Percentiles rank a stretch among this genome's conserved stretches.
Evolutionary conservation across 2,329 filamentous ascomycete genomes (phyloP).

Genomic region (Rhytidhysteron rufulum): DNA sequence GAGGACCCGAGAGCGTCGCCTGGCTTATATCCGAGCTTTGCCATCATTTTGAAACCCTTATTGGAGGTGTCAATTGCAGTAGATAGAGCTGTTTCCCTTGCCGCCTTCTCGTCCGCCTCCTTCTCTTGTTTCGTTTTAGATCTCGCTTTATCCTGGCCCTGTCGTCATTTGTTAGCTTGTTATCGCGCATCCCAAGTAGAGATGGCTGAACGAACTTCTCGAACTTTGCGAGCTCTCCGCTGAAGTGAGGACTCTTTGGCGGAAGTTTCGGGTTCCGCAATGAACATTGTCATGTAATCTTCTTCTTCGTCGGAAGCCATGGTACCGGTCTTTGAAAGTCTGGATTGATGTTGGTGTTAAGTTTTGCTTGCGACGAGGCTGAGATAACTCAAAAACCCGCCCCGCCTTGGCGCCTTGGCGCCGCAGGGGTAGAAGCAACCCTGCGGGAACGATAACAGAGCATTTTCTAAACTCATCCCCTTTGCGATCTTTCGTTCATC

Average conservation of each 20-base stretch:
- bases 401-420: too few species aligned
- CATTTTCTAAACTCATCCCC: too few species aligned
- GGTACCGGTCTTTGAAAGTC: neutral
- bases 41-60: conserved; percentile 96
- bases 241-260: conserved; percentile 61
- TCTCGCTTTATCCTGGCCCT: conserved; percentile 27
- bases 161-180: neutral
- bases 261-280: conserved; percentile 59
- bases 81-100: conserved; percentile 71
- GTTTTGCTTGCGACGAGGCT: too few species aligned
- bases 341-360: too few species aligned
- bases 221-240: conserved; percentile 51
- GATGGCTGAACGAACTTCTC: conserved; percentile 37
- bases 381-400: too few species aligned
- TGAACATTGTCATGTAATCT: conserved; percentile 97
- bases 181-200: neutral
- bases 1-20: conserved; percentile 70
- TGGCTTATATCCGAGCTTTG: conserved; percentile 82
- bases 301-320: conserved; percentile 66
- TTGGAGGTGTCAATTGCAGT: conserved; percentile 68
- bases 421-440: too few species aligned
- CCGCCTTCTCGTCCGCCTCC: conserved; percentile 66
- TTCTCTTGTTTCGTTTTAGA: conserved; percentile 77
- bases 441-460: too few species aligned
- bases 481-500: too few species aligned